phyloP scores from a whole-genome alignment of 257 asterid species.

The Rehmannia glutinosa region DNA sequence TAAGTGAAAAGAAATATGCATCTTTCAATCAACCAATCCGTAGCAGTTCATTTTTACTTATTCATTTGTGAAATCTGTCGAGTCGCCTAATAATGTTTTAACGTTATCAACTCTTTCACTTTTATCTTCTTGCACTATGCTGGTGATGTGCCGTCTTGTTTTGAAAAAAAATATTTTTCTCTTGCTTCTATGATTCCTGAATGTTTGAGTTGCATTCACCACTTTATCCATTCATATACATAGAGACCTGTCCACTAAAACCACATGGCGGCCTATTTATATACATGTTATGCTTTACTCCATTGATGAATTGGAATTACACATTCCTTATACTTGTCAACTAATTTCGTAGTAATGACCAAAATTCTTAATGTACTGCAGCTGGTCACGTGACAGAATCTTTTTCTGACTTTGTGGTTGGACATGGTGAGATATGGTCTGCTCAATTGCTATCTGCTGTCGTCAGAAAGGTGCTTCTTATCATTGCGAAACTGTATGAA shows the following conservation, averaged over 20 bases:
- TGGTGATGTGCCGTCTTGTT: too few species aligned
- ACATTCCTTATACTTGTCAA: not conserved
- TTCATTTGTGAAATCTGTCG: not conserved
- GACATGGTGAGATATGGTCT: slow-evolving; percentile 98
- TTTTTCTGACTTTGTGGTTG: slow-evolving; percentile 97
- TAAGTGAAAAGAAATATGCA: not conserved
- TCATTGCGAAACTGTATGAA: slow-evolving; percentile 12
- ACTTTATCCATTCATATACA: not conserved
- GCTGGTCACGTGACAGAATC: slow-evolving; percentile 99
- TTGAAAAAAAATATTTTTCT: too few species aligned
- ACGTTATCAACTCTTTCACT: not conserved
- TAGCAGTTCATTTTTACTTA: not conserved
- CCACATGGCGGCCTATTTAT: not conserved
- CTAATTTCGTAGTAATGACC: slow-evolving; percentile 10
- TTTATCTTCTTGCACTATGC: not conserved
- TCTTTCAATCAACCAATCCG: not conserved
- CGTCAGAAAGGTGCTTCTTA: slow-evolving; percentile 66
- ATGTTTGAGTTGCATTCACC: not conserved
- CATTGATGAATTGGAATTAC: not conserved
- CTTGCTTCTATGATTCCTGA: not conserved
- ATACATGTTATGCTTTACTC: not conserved
- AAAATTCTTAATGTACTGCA: slow-evolving; percentile 38
- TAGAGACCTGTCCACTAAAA: not conserved
- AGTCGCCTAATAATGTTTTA: not conserved
- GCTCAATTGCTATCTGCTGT: slow-evolving; percentile 76